Base-by-base conservation (phyloP, 2,329 filamentous ascomycete species). In the Fusarium coicis region DNA sequence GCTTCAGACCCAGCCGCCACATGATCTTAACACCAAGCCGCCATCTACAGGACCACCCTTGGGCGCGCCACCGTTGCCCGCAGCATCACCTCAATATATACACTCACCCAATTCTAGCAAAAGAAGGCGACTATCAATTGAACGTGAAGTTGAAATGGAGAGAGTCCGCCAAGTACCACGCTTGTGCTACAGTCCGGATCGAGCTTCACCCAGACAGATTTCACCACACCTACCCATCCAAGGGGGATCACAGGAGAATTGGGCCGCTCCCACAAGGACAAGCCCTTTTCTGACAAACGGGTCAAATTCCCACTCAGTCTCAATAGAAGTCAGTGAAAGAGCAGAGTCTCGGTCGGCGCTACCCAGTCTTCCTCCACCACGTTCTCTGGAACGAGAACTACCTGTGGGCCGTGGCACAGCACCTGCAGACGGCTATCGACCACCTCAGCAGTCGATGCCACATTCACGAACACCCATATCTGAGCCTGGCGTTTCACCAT, bases 41-140 rank as follows among this genome's bases (percentile, higher is more conserved):
- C 72, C 79, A 11, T 77, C 81, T 23, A 78, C 82, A 50, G 77
- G 80, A 28, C 79, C 79, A 18, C 83, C 83, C 23, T 81, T 84
- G 46, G 77, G 76, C 12, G 77, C 78, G 19, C 74, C 79, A 30
- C 72, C 32, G 72, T 72, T 60, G 80, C 76, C 54, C 73, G 77
- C 59, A 66, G 83, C 82, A 44, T 83, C 84, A 8, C 83, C 86
- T 15, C 84, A 87, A 63, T 89, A 89, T 72, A 77, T 85, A 18
- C 83, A 87, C 78, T 88, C 87, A 36, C 83, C 87, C 32, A 83
- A 76, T 68, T 78, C 79, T n/a, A 82, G 80, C 76, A 89, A 88
- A 80, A 83, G 86, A 67, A 84, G 84, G 72, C 83, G 86, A 23
- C 72, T 84, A 12, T 85, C 84, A 4, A 77, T 81, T 57, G 85